A percentile compares a stretch with the other conserved stretches of the same genome.
phyloP scores from a whole-genome alignment of 306 rosid genomes.

The Datisca glomerata region DNA sequence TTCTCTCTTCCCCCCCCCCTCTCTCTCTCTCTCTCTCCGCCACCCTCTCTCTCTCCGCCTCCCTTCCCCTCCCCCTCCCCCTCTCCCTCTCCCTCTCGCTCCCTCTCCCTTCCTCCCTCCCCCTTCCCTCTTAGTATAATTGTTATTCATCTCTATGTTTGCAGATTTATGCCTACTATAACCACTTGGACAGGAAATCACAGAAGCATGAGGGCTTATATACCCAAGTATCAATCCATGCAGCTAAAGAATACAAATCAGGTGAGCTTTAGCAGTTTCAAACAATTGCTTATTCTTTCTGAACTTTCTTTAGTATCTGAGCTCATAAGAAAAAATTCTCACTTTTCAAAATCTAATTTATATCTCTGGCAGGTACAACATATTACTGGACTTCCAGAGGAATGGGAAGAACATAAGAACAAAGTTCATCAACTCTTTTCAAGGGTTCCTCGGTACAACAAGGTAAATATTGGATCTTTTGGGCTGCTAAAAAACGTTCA shows the following conservation, averaged over 20 bases:
- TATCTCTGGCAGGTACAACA: slow-evolving; percentile 39
- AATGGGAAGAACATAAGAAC: slow-evolving; percentile 54
- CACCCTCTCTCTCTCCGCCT: not conserved
- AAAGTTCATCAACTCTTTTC: slow-evolving; percentile 61
- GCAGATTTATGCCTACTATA: slow-evolving; percentile 62
- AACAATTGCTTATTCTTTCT: not conserved
- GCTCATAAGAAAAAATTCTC: too few relatives aligned
- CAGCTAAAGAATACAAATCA: slow-evolving; percentile 57
- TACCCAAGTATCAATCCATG: slow-evolving; percentile 76
- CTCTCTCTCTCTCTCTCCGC: not conserved
- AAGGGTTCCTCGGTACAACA: slow-evolving; percentile 63
- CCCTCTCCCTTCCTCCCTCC: not conserved
- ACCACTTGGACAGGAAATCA: slow-evolving; percentile 77
- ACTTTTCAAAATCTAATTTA: not conserved
- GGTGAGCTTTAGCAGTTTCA: slow-evolving; percentile 22
- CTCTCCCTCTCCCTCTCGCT: not conserved
- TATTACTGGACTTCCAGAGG: slow-evolving; percentile 52
- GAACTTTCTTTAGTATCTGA: too few relatives aligned
- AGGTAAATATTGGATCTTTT: too few relatives aligned
- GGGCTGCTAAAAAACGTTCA: too few relatives aligned
- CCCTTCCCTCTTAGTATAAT: not conserved
- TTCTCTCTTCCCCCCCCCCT: not conserved
- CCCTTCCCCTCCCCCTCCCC: not conserved
- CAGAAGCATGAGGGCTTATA: slow-evolving; percentile 59
- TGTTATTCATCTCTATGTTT: slow-evolving; percentile 4